A percentile compares a stretch with the other conserved stretches of the same genome.
Evolutionary conservation across 306 rosid species (phyloP).

Genomic region (Vigna mungo): DNA sequence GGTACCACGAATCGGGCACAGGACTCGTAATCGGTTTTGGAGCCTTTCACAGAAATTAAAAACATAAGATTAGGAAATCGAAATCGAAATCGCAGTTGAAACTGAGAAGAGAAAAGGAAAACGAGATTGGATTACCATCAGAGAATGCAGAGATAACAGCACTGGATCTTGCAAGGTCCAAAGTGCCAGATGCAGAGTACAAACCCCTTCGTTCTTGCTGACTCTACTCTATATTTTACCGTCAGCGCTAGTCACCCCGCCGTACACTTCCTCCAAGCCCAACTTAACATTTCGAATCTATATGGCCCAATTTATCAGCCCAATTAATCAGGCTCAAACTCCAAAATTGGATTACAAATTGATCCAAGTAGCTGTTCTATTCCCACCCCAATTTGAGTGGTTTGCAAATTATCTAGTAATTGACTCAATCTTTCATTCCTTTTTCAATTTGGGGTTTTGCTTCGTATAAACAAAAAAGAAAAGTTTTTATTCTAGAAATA

Average conservation of each 20-base stretch:
- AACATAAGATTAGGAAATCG: slow-evolving; percentile 7
- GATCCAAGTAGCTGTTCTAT: no score
- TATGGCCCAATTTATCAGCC: slow-evolving; percentile 7
- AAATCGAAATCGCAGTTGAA: background rate
- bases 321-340: slow-evolving; percentile 18
- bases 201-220: slow-evolving; percentile 21
- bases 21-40: slow-evolving; percentile 91
- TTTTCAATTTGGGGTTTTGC: no score
- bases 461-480: no score
- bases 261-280: background rate
- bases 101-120: background rate
- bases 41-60: slow-evolving; percentile 53
- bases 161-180: slow-evolving; percentile 40
- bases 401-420: no score
- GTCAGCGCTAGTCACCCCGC: background rate
- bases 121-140: slow-evolving; percentile 44
- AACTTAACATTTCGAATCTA: background rate
- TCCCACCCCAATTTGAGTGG: no score
- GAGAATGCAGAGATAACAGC: slow-evolving; percentile 26
- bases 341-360: background rate
- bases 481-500: no score
- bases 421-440: no score
- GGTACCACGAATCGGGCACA: slow-evolving; percentile 82
- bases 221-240: slow-evolving; percentile 7
- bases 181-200: slow-evolving; percentile 1